Base-by-base conservation (phyloP, 2,329 filamentous ascomycete genomes). In the Trichoderma endophyticum region DNA sequence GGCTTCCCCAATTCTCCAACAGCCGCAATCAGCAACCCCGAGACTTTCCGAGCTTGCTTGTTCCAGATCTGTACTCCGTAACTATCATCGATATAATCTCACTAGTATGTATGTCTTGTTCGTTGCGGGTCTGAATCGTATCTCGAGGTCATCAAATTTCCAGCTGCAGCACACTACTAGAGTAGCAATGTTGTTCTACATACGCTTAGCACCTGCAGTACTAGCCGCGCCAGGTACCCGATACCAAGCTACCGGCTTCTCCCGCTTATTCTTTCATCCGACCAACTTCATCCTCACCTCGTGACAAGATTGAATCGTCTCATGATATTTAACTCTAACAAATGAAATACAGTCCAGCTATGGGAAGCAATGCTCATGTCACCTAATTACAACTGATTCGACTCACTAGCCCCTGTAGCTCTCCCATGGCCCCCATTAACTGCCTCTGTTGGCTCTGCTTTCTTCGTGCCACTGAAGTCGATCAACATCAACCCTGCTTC, bases 281-380 rank as follows among this genome's bases (percentile, higher is more conserved):
- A 70, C 63, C 32, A 34, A 9, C 9, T 36, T n/a, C 43, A 14
- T 56, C 28, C 6, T 26, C 65, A 18, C 34, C 34, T 32, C 32
- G 3, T 32, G 15, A 43, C 34, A n/a, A 32, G 14, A 30, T 43
- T 64, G 68, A 71, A 71, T 70, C 36, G 30, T 21, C 36, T 68
- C 54, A 57, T 68, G 43, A 56, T 67, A 63, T 68, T 63, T 60
- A 69, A 67, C 64, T 60, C 57, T 72, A 24, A 68, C 71, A 72
- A 68, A 72, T 63, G 71, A 64, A 72, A 68, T 57, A 67, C 59
- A 71, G 56, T 66, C 66, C 71, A 74, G 70, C 72, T 70, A 61
- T 71, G 66, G 24, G 62, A 73, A 74, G 66, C 60, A 69, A 72
- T 72, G 62, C 71, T 69, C 56, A 26, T 63, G 26, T 64, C 59